These are phyloP conservation scores for Candida patagonica DNA, from an alignment of 805 yeast species.

Conservation along the genomic window DNA sequence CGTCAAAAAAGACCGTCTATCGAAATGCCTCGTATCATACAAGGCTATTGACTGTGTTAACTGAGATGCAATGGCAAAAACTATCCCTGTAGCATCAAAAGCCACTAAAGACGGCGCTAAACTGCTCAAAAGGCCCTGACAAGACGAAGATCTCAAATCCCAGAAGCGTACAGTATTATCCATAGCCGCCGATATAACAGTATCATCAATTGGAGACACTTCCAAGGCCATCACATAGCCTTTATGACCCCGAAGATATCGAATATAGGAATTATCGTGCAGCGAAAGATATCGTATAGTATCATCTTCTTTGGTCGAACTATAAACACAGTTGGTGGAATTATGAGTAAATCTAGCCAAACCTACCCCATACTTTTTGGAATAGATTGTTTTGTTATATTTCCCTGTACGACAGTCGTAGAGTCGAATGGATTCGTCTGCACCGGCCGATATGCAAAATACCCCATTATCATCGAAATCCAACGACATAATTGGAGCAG, in stretches of 20 bases:
- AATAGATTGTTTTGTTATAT: conserved; percentile 51
- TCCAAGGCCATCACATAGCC: conserved; percentile 65
- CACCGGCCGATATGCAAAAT: conserved; percentile 70
- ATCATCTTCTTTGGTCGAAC: conserved; percentile 71
- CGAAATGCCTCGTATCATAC: conserved; percentile 52
- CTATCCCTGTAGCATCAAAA: conserved; percentile 76
- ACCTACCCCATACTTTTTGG: conserved; percentile 89
- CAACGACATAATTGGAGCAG: conserved; percentile 29
- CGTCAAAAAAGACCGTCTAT: conserved; percentile 46
- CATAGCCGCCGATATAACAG: conserved; percentile 54
- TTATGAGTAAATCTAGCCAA: conserved; percentile 76
- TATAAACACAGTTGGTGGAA: conserved; percentile 63
- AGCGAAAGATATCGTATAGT: conserved; percentile 62
- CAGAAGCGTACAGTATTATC: conserved; percentile 80
- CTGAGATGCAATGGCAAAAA: conserved; percentile 59
- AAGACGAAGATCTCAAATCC: conserved; percentile 55
- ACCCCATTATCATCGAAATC: conserved; percentile 83
- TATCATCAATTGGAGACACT: conserved; percentile 60
- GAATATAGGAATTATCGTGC: conserved; percentile 65
- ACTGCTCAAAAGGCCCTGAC: conserved; percentile 44
- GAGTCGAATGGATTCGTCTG: conserved; percentile 76
- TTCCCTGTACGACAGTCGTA: conserved; percentile 68
- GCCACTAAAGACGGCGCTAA: conserved; percentile 52
- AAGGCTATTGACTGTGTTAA: conserved; percentile 40
- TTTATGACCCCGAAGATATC: conserved; percentile 85